phyloP scores from a whole-genome alignment of 2,329 filamentous ascomycete species.

The Penicillium sp. region DNA sequence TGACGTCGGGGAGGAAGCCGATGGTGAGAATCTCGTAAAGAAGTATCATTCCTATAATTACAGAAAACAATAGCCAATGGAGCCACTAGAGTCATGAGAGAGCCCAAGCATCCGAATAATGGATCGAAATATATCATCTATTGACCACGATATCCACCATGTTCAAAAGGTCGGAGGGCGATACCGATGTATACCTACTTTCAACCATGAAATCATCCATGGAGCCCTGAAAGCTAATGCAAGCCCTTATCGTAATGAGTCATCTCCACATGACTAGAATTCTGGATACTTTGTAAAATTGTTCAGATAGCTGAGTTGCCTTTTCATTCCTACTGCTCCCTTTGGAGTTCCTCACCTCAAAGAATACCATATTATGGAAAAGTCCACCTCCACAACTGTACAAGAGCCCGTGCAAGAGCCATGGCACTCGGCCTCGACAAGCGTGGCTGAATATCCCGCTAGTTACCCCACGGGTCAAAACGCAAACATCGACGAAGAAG shows the following conservation, averaged over 20 bases:
- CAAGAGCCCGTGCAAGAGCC: not conserved
- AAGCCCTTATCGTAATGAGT: not conserved
- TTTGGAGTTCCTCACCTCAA: not conserved
- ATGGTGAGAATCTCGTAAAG: not conserved
- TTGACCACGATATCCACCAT: not conserved
- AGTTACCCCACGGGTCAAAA: not conserved
- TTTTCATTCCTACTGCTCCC: not conserved
- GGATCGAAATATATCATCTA: not conserved
- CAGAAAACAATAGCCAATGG: not conserved
- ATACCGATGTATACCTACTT: not conserved
- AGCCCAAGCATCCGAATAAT: not conserved
- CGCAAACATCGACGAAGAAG: conserved; percentile 10
- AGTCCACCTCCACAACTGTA: not conserved
- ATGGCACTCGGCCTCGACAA: conserved; percentile 2
- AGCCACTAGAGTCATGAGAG: not conserved
- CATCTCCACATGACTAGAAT: not conserved
- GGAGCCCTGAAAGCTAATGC: not conserved
- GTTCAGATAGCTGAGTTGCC: not conserved
- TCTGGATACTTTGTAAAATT: not conserved
- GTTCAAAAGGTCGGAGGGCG: not conserved
- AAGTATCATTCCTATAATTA: not conserved
- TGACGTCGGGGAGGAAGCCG: not conserved
- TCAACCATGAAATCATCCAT: conserved; percentile 1
- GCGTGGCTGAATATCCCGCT: not conserved
- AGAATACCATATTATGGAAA: not conserved